A percentile compares a stretch with the other conserved stretches of the same genome.
phyloP scores from a whole-genome alignment of 2,329 filamentous ascomycete genomes.

The Neofusicoccum sp. region DNA sequence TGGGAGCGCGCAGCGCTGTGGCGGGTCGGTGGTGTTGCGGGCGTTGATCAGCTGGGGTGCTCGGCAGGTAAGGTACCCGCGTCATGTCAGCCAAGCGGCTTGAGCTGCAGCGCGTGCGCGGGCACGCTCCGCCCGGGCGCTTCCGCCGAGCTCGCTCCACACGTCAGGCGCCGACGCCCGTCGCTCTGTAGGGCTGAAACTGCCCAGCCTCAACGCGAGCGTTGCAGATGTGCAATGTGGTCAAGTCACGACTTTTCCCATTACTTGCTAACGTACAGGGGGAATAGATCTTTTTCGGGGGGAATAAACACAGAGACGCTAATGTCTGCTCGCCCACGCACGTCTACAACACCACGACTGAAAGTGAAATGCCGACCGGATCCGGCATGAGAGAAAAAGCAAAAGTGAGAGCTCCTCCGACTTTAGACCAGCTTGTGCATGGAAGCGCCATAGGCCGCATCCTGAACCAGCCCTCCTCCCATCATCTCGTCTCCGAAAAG shows the following conservation, averaged over 20 bases:
- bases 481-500: neutral
- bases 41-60: conserved; percentile 10
- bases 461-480: conserved; percentile 7
- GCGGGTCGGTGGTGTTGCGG: conserved; percentile 1
- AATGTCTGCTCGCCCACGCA: conserved; percentile 11
- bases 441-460: conserved; percentile 1
- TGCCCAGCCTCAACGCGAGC: neutral
- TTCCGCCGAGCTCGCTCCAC: conserved; percentile 2
- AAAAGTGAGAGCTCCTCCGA: conserved; percentile 14
- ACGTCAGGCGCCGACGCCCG: neutral
- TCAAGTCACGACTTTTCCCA: conserved; percentile 15
- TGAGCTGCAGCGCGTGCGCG: neutral
- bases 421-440: conserved; percentile 4
- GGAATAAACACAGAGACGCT: conserved; percentile 14
- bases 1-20: neutral
- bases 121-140: neutral
- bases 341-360: conserved; percentile 4
- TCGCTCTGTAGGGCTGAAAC: conserved; percentile 6
- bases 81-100: neutral
- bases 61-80: conserved; percentile 1
- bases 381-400: conserved; percentile 12
- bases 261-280: conserved; percentile 14
- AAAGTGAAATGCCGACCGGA: neutral
- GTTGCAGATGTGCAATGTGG: neutral
- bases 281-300: conserved; percentile 15